These are phyloP conservation scores for Phytophthora podocarpi DNA, from an alignment of 352 stramenopile species.

Conservation along the genomic window DNA sequence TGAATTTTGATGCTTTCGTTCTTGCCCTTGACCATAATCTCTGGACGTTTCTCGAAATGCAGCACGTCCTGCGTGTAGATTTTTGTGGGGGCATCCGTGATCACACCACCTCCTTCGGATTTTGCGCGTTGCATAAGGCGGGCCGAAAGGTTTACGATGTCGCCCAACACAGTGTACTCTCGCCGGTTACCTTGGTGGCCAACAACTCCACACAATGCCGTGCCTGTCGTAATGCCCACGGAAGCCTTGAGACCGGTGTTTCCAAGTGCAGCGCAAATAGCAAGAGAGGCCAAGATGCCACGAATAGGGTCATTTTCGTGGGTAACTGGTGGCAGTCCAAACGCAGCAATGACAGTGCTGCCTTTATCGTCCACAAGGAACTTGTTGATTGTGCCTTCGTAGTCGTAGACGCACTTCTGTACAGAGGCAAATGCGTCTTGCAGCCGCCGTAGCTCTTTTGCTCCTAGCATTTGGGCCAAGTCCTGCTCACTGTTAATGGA, in stretches of 20 bases:
- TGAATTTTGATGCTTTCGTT: constrained; percentile 91
- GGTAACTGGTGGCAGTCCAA: constrained; percentile 90
- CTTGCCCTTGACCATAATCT: constrained; percentile 94
- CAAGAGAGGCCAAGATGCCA: constrained; percentile 88
- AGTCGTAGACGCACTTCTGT: constrained; percentile 92
- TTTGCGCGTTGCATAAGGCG: constrained; percentile 93
- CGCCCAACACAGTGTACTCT: constrained; percentile 94
- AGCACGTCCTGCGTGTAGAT: constrained; percentile 84
- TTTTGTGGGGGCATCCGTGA: constrained; percentile 90
- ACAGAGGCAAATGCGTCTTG: constrained; percentile 85
- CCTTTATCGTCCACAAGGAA: constrained; percentile 97
- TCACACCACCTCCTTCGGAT: constrained; percentile 81
- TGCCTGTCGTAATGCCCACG: constrained; percentile 92
- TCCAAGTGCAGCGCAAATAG: constrained; percentile 77
- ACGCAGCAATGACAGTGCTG: constrained; percentile 93
- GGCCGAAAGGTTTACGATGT: constrained; percentile 94
- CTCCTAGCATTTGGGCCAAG: constrained; percentile 75
- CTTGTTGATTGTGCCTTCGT: constrained; percentile 96
- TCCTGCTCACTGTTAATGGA: constrained; percentile 62
- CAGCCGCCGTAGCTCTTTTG: constrained; percentile 68
- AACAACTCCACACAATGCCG: constrained; percentile 92
- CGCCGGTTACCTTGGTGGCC: constrained; percentile 89
- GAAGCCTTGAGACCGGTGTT: constrained; percentile 80
- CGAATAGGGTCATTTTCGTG: constrained; percentile 93
- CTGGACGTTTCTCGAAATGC: constrained; percentile 85